Base-by-base conservation (phyloP, 2,329 filamentous ascomycete genomes). In the Penicillium sp. region DNA sequence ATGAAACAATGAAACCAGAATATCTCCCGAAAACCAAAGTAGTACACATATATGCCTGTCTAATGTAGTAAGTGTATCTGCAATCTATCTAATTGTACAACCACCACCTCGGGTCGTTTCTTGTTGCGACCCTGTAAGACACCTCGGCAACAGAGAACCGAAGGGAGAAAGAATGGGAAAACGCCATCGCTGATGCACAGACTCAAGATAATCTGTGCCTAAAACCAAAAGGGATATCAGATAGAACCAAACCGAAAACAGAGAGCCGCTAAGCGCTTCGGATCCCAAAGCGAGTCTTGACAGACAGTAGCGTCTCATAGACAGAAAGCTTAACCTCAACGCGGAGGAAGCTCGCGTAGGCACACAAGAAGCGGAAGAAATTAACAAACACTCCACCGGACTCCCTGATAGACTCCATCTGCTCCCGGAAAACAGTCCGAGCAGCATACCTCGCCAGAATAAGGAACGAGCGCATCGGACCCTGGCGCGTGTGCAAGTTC, bases 381-480 rank as follows among this genome's bases (percentile, higher is more conserved):
- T 85, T 86, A 8, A 64, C 79, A 7, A 85, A 62, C 1, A 84
- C 53, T 52, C 80, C 81, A 3, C 81, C 81, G 1, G 66, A 67
- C 39, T 83, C 72, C 3, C 70, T 64, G 47, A 81, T 75, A 14
- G 59, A 55, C 52, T 87, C 84, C 55, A 85, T 71, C 56, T 83
- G 75, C 66, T 87, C 85, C 55, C 86, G 79, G 64, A 84, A 86
- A 13, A 88, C 84, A 8, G 82, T 83, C 42, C 82, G 77, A 14
- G 83, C 83, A 16, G 85, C 85, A 65, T 87, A 87, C 34, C 81
- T 79, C 5, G 85, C 85, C 24, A 88, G 80, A 55, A 88, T 87
- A 58, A 88, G 75, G 67, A 88, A 87, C 3, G 82, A 83, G 34
- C 84, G 78, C 46, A 85, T 75, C 1, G 85, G 84, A 1, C 85